A percentile compares a stretch with the other conserved stretches of the same genome.
Conservation (phyloP, 805 yeast species). For the Sungouiella thailandica region DNA sequence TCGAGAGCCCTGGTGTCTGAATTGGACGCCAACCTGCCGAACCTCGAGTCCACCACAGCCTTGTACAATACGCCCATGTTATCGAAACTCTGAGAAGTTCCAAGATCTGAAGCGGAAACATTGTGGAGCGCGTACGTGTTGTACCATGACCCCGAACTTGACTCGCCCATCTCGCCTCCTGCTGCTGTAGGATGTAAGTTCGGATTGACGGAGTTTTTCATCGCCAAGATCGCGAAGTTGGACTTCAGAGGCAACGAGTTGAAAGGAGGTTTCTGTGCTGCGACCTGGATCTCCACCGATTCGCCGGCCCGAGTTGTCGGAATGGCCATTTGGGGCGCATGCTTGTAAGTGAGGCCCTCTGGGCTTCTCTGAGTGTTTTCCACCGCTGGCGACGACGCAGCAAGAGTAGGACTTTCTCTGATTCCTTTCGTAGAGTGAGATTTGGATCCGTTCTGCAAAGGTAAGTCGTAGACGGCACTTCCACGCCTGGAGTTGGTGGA, state of each 20-base stretch:
- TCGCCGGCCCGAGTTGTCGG: constrained; percentile 80
- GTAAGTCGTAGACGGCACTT: constrained; percentile 14
- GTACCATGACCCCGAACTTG: constrained; percentile 9
- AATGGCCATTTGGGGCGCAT: constrained; percentile 58
- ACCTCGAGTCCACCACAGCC: constrained; percentile 13
- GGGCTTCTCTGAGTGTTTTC: constrained; percentile 10
- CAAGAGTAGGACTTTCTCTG: background rate
- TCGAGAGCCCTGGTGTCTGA: background rate
- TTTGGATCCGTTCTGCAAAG: constrained; percentile 9
- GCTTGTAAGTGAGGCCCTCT: constrained; percentile 15
- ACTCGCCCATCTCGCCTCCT: background rate
- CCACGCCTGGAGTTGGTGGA: constrained; percentile 23
- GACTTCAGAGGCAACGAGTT: constrained; percentile 18
- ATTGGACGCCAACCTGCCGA: constrained; percentile 2
- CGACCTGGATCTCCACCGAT: constrained; percentile 62
- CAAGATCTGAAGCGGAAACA: background rate
- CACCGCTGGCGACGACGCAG: constrained; percentile 1
- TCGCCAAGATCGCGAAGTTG: constrained; percentile 16
- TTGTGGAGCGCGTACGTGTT: constrained; percentile 15
- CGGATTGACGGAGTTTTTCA: constrained; percentile 4
- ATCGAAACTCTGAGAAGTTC: constrained; percentile 19
- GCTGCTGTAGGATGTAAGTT: constrained; percentile 4
- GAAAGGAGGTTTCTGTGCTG: constrained; percentile 5
- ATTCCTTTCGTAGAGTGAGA: constrained; percentile 3
- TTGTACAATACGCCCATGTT: constrained; percentile 23